A percentile compares a stretch with the other conserved stretches of the same genome.
These are phyloP conservation scores for Xylaria intraflava DNA, from an alignment of 495 filamentous ascomycete species.

Conservation along the genomic window DNA sequence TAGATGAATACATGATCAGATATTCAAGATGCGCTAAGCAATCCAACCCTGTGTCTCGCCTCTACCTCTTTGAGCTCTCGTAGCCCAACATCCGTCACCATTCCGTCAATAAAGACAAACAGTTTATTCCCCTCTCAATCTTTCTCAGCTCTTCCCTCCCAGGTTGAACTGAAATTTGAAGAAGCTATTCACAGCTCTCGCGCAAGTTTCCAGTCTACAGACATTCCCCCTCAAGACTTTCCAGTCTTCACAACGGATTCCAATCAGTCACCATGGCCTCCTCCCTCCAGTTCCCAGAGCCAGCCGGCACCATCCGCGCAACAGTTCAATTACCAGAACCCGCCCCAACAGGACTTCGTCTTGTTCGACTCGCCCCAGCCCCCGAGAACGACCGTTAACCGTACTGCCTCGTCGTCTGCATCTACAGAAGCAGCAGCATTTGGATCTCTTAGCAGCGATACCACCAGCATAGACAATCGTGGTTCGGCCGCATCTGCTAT, in stretches of 20 bases:
- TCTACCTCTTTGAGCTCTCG: slow-evolving; percentile 11
- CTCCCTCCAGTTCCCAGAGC: slow-evolving; percentile 53
- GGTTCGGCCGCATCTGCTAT: slow-evolving; percentile 27
- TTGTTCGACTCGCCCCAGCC: slow-evolving; percentile 45
- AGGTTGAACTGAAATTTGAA: slow-evolving; percentile 51
- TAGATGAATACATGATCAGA: slow-evolving; percentile 13
- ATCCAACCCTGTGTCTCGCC: slow-evolving; percentile 21
- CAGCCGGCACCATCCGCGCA: slow-evolving; percentile 53
- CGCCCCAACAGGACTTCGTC: slow-evolving; percentile 48
- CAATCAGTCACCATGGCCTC: slow-evolving; percentile 51
- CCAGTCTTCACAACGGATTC: slow-evolving; percentile 56
- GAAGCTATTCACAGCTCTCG: slow-evolving; percentile 42
- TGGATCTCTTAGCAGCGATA: slow-evolving; percentile 23
- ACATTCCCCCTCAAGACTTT: slow-evolving; percentile 47
- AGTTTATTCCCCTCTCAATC: slow-evolving; percentile 37
- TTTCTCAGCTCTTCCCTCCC: slow-evolving; percentile 44
- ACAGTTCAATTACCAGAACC: slow-evolving; percentile 29
- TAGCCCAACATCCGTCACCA: slow-evolving; percentile 34
- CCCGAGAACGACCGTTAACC: slow-evolving; percentile 44
- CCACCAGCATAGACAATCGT: slow-evolving; percentile 24
- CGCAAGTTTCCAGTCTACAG: slow-evolving; percentile 44
- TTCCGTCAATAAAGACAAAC: slow-evolving; percentile 36
- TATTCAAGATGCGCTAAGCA: slow-evolving; percentile 35
- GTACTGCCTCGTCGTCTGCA: slow-evolving; percentile 35
- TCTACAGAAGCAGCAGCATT: slow-evolving; percentile 36